phyloP scores from a whole-genome alignment of 176 grass and related monocot species.

The Carex scoparia region DNA sequence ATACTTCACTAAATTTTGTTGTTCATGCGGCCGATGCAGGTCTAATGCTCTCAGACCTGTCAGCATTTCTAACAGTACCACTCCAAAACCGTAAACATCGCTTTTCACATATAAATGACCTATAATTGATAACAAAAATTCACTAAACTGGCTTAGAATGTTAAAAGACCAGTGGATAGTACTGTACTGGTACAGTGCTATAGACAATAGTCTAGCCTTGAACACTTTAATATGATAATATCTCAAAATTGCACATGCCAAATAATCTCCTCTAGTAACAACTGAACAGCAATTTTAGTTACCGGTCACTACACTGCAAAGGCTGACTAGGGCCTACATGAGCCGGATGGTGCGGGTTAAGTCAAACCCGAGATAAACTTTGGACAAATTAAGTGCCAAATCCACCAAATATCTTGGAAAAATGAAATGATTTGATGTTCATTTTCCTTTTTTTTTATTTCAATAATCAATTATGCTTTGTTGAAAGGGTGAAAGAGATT shows the following conservation, averaged over 20 bases:
- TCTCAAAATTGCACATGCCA: neutral
- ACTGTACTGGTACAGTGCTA: neutral
- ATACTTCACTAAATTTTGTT: conserved; percentile 67
- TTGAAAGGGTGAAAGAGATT: neutral
- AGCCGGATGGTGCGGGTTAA: neutral
- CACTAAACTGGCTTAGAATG: neutral
- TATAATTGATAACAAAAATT: conserved; percentile 7
- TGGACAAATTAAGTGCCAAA: neutral
- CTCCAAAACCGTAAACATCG: conserved; percentile 80
- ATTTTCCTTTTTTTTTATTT: neutral
- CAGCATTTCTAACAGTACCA: conserved; percentile 80
- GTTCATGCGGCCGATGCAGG: conserved; percentile 21
- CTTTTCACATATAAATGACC: conserved; percentile 96
- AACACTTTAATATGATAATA: too few species aligned
- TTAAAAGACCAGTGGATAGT: neutral
- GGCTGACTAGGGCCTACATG: neutral
- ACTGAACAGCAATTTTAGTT: neutral
- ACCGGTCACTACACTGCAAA: neutral
- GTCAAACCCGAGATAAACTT: neutral
- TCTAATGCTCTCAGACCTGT: conserved; percentile 62
- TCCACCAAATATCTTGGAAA: neutral
- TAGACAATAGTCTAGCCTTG: too few species aligned
- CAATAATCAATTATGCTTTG: neutral
- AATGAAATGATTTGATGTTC: neutral
- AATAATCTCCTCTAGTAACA: neutral